Evolutionary conservation across 768 basidiomycete species (phyloP).

Genomic region (Hypholoma sublateritium): DNA sequence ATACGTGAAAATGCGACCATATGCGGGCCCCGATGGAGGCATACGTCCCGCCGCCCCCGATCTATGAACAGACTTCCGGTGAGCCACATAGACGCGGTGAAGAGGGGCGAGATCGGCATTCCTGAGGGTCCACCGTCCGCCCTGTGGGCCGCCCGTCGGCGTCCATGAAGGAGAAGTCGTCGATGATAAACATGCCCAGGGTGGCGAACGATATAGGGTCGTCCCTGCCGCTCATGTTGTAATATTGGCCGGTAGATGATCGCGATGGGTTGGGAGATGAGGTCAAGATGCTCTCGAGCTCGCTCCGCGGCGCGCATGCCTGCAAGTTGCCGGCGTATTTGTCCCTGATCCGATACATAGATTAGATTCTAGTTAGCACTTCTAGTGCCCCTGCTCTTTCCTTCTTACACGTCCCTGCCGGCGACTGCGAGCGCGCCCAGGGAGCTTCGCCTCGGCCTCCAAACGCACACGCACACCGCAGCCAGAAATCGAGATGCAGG

Average conservation of each 20-base stretch:
- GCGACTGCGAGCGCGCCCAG: no score
- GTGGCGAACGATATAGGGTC: constrained; percentile 45
- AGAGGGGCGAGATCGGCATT: constrained; percentile 23
- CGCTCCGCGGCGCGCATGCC: not conserved
- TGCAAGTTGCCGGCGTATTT: not conserved
- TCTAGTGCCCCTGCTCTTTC: not conserved
- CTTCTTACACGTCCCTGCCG: constrained; percentile 9
- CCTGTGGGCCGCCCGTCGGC: constrained; percentile 53
- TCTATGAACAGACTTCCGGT: constrained; percentile 40
- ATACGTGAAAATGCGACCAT: constrained; percentile 44
- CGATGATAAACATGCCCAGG: constrained; percentile 92
- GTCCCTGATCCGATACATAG: no score
- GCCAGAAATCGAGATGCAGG: constrained; percentile 31
- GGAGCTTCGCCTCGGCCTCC: no score
- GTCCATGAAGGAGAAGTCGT: constrained; percentile 68
- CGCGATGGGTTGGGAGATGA: not conserved
- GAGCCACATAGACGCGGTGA: not conserved
- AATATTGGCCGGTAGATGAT: not conserved
- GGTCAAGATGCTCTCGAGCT: not conserved
- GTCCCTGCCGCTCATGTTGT: not conserved
- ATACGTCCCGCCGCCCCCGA: constrained; percentile 89
- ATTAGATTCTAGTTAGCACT: no score
- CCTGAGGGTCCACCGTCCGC: constrained; percentile 49
- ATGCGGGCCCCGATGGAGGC: constrained; percentile 79
- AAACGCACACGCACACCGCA: no score